These are phyloP conservation scores for Malus asiatica DNA, from an alignment of 306 rosid species.

Conservation along the genomic window DNA sequence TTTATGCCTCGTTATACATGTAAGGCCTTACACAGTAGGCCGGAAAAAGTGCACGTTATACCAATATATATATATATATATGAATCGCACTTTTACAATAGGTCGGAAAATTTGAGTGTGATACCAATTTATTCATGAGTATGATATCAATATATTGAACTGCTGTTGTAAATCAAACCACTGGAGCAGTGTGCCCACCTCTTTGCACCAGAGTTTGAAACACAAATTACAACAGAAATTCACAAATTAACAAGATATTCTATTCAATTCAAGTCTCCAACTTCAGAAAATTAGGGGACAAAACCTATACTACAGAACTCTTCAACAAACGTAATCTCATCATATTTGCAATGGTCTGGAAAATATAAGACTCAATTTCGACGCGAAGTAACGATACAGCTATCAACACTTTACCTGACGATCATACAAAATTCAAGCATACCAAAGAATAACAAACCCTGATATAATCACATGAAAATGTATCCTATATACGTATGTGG, in stretches of 20 bases:
- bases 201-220: too few species aligned
- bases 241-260: background rate
- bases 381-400: background rate
- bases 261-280: background rate
- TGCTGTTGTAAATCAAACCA: background rate
- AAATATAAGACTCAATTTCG: background rate
- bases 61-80: too few species aligned
- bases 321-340: background rate
- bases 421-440: background rate
- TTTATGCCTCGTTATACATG: background rate
- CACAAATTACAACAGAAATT: background rate
- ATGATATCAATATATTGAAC: too few species aligned
- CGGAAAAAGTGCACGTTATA: too few species aligned
- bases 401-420: conserved; percentile 14
- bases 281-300: background rate
- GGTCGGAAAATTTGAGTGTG: too few species aligned
- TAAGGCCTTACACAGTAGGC: too few species aligned
- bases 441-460: conserved; percentile 16
- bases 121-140: too few species aligned
- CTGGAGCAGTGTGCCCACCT: background rate
- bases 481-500: conserved; percentile 17
- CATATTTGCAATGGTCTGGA: background rate
- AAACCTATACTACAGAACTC: background rate
- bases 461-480: conserved; percentile 5
- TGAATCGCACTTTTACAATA: too few species aligned